A percentile compares a stretch with the other conserved stretches of the same genome.
Evolutionary conservation across 306 rosid species (phyloP).

Genomic region (Citrullus colocynthis): DNA sequence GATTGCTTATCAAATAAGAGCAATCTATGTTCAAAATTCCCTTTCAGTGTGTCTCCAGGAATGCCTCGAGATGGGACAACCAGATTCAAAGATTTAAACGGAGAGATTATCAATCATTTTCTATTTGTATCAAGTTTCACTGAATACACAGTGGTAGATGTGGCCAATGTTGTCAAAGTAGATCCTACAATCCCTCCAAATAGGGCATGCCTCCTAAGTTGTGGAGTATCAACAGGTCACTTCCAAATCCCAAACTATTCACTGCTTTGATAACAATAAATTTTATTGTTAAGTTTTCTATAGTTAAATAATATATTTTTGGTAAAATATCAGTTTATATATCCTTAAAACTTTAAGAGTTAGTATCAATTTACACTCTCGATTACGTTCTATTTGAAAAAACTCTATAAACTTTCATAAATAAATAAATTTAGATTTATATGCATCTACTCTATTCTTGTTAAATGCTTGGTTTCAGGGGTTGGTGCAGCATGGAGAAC

Average conservation of each 20-base stretch:
- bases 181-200: conserved; percentile 39
- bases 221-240: conserved; percentile 73
- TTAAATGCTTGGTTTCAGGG: conserved; percentile 11
- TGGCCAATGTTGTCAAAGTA: conserved; percentile 46
- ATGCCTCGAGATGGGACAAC: conserved; percentile 35
- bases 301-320: no score
- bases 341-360: no score
- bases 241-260: neutral
- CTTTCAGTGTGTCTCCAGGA: conserved; percentile 38
- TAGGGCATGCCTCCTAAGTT: conserved; percentile 61
- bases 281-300: no score
- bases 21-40: conserved; percentile 52
- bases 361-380: no score
- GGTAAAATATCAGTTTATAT: no score
- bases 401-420: no score
- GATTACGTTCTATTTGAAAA: no score
- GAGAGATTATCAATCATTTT: conserved; percentile 51
- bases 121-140: conserved; percentile 55
- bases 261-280: no score
- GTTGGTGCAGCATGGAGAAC: conserved; percentile 89
- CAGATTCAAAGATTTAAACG: conserved; percentile 9
- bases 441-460: no score
- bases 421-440: no score
- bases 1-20: conserved; percentile 63
- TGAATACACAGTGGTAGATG: conserved; percentile 60